These are phyloP conservation scores for Vitis hybrid DNA, from an alignment of 177 flowering plant species.

Conservation along the genomic window DNA sequence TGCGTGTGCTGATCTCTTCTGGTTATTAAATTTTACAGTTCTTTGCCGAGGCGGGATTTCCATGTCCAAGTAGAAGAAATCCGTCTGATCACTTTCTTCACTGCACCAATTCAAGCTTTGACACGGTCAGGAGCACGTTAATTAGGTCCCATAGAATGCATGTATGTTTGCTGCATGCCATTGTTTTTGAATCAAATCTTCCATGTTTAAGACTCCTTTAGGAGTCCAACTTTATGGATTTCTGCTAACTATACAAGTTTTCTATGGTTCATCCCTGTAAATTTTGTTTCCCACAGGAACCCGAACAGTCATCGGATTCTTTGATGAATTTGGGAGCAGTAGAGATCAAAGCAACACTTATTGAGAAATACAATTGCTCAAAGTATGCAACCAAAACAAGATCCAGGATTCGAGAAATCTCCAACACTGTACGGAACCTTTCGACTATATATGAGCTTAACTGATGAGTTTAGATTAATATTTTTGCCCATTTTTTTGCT, in stretches of 20 bases:
- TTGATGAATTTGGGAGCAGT: not conserved
- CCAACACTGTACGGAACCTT: not conserved
- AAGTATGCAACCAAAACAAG: not conserved
- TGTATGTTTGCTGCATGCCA: not conserved
- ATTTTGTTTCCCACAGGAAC: not conserved
- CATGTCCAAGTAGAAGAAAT: not conserved
- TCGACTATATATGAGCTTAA: too few relatives aligned
- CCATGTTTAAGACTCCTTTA: not conserved
- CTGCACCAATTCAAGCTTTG: not conserved
- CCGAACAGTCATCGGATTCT: not conserved
- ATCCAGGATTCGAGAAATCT: not conserved
- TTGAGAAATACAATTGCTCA: not conserved
- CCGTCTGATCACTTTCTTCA: not conserved
- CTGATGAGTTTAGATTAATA: too few relatives aligned
- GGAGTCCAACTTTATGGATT: not conserved
- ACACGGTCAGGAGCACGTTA: not conserved
- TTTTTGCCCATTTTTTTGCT: too few relatives aligned
- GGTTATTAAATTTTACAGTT: not conserved
- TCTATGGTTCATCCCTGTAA: not conserved
- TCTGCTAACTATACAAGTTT: not conserved
- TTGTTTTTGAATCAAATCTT: not conserved
- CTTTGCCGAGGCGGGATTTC: not conserved
- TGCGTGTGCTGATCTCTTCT: not conserved
- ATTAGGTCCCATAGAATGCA: not conserved
- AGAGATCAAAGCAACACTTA: not conserved